Base-by-base conservation (phyloP, 2,329 filamentous ascomycete genomes). In the Zasmidium angulare region DNA sequence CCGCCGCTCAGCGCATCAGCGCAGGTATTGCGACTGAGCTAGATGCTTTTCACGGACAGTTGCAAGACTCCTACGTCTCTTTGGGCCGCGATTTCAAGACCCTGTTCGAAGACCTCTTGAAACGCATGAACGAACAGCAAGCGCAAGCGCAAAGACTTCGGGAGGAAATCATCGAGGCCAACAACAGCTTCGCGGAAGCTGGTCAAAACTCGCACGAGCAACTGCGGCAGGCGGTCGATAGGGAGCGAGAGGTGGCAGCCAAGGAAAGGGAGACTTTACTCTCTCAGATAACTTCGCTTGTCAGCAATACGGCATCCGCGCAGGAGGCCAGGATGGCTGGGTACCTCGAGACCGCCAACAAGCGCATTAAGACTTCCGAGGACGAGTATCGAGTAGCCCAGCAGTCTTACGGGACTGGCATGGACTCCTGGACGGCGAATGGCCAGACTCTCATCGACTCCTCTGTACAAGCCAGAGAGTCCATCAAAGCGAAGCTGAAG, bases 1-100 rank as follows among this genome's bases (percentile, higher is more conserved):
- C 84, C 11, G 91, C 93, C 10, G 92, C 93, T 1, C 91, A 93
- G 75, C 87, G 89, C 56, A 97, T 98, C 63, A 91, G 92, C 0
- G 89, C 88, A 12, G 93, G 96, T 68, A 93, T 98, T 50, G 85
- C 96, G 60, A 88, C 84, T 59, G 93, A 98, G 74, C 83, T 99
- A 61, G 84, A 86, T 29, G 83, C 84, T n/a, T 96, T 98, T 69
- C 91, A 97, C 73, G 84, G 81, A 52, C 87, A 93, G 80, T 83
- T 98, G 26, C 91, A 96, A 69, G 78, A 85, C 12, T 97, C 93
- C 0, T 97, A 96, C 74, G 89, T 87, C 66, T 83, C 85, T 1
- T 83, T 98, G 1, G 92, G 92, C 9, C 87, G 88, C 60, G 92
- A 98, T 66, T 92, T 96, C 78, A 96, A 93, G 72, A 78, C 79